Conservation (phyloP, 2,329 filamentous ascomycete genomes). For the Hymenoscyphus infarciens region DNA sequence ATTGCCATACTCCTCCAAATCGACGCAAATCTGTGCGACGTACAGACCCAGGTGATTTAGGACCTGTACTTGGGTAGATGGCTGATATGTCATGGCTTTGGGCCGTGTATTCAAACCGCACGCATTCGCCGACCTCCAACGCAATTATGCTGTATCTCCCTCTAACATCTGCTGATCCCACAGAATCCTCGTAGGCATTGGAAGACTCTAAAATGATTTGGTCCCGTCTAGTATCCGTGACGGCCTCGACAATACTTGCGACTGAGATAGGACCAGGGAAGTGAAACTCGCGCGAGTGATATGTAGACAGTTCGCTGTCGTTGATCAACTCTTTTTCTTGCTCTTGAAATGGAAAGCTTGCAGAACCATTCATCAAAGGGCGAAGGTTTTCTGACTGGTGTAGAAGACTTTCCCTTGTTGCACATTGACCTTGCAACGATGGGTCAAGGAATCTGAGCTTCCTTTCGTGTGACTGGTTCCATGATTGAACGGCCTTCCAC, state of each 20-base stretch:
- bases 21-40: constrained; percentile 13
- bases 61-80: constrained; percentile 9
- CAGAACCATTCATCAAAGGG: constrained; percentile 11
- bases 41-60: neutral
- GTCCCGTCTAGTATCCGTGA: constrained; percentile 37
- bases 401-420: constrained; percentile 30
- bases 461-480: constrained; percentile 38
- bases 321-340: neutral
- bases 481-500: constrained; percentile 52
- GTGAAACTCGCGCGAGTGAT: constrained; percentile 41
- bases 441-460: constrained; percentile 9
- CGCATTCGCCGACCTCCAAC: constrained; percentile 54
- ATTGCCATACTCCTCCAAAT: constrained; percentile 34
- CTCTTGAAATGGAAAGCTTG: constrained; percentile 6
- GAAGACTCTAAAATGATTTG: constrained; percentile 59
- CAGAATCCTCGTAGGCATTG: constrained; percentile 46
- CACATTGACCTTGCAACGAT: constrained; percentile 22
- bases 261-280: constrained; percentile 47
- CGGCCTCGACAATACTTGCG: constrained; percentile 50
- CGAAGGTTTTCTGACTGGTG: constrained; percentile 18
- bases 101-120: constrained; percentile 55
- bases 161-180: constrained; percentile 45
- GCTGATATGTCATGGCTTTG: constrained; percentile 38
- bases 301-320: constrained; percentile 34
- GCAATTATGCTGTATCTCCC: constrained; percentile 74